phyloP scores from a whole-genome alignment of 805 yeast species.

The Metschnikowia lochheadii region DNA sequence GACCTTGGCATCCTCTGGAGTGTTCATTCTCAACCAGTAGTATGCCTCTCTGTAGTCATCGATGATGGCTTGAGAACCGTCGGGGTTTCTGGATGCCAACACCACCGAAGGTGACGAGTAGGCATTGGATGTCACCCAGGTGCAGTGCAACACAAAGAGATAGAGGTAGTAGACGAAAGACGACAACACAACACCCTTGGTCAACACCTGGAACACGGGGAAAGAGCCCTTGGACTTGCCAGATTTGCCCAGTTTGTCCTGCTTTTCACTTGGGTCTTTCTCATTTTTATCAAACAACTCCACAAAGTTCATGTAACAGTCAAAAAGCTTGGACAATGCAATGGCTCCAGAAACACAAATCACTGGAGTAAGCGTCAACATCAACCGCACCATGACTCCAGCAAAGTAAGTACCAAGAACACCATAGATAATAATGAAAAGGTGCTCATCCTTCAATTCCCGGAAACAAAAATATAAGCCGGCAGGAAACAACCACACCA shows the following conservation, averaged over 20 bases:
- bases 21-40: constrained; percentile 98
- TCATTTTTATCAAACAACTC: constrained; percentile 24
- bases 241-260: constrained; percentile 3
- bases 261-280: not conserved
- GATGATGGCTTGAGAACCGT: constrained; percentile 79
- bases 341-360: constrained; percentile 92
- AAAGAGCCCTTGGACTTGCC: constrained; percentile 5
- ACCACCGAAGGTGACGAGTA: constrained; percentile 98
- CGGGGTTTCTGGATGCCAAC: constrained; percentile 74
- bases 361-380: constrained; percentile 94
- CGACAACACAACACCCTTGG: constrained; percentile 59
- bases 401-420: constrained; percentile 97
- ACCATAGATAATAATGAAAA: constrained; percentile 85
- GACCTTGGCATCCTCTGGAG: constrained; percentile 90
- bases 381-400: constrained; percentile 97
- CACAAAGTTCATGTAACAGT: constrained; percentile 69
- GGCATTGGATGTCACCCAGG: constrained; percentile 95
- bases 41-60: constrained; percentile 99
- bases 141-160: constrained; percentile 87
- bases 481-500: constrained; percentile 98
- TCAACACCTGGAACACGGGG: constrained; percentile 36
- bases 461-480: constrained; percentile 90
- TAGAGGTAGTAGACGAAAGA: constrained; percentile 71
- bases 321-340: constrained; percentile 79
- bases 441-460: constrained; percentile 86